Base-by-base conservation (phyloP, 2,329 filamentous ascomycete genomes). In the Botryotinia narcissicola region DNA sequence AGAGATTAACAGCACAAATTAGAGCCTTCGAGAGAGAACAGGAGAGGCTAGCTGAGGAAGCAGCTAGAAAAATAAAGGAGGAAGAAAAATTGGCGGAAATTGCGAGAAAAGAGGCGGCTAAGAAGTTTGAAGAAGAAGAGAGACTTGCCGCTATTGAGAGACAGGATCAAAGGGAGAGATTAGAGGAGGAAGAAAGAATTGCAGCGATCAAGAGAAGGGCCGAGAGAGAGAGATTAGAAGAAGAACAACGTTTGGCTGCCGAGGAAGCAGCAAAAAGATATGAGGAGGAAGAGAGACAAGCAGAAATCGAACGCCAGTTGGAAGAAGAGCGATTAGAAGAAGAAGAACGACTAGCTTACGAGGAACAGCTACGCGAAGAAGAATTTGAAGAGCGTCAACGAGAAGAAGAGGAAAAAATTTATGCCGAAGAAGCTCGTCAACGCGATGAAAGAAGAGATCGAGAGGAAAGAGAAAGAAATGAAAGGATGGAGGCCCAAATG, bases 1-100 rank as follows among this genome's bases (percentile, higher is more conserved):
- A 75, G 25, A 71, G 72, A 22, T 48, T 75, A 25, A 73, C 73
- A n/a, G 73, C 67, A 22, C 67, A 73, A 8, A 73, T 73, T 7
- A 54, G 60, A 46, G 74, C 51, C 25, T 75, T 74, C 29, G 74
- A 75, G 12, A 66, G 60, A 22, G 70, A 75, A 37, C 57, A 71
- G 7, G 71, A 74, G 46, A 44, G 25, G 32, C 54, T 37, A 40
- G 68, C 70, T 29, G 61, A 74, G n/a, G 75, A 74, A 61, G 72
- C 59, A 46, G 61, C 46, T 25, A 75, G 44, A 63, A 76, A 46
- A 37, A 44, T 67, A 16, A 64, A 74, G 46, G 64, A 74, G 29
- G 59, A 73, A 2, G 63, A 74, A 37, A 40, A 63, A 62, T 16
- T 46, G 3, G 63, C 29, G 18, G 57, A 66, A 37, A 54, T 74